Evolutionary conservation across 1,284 basidiomycete genomes (phyloP), one percentile per base, ranked within the genome.

Genomic region (Ceratobasidium theobromae): DNA sequence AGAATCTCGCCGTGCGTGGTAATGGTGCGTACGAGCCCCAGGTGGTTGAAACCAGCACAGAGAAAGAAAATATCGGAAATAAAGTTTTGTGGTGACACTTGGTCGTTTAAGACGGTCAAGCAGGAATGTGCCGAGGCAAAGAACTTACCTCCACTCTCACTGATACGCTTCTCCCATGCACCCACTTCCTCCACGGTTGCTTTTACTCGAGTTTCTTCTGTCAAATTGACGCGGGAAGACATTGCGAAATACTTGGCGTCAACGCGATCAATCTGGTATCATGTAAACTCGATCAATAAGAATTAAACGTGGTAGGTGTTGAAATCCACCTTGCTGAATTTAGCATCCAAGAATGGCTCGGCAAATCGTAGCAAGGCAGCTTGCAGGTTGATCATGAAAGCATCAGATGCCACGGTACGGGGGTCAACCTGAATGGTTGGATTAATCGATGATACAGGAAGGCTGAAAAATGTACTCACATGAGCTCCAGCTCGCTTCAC

Each of bases 31-130:
- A 89, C 81, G 67, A 91, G 84, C 1, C 94, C 95, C 65, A 93
- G 88, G 75, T 97, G 94, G 68, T 89, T 88, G 79, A 89, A 88
- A 0, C 92, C 87, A 67, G 91, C 83, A 8, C 88, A 82, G 40
- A 98, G 80, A 79, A 91, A 98, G 79, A 97, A 99, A 11, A 97
- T 85, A 64, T 98, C 90, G 1, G 95, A 95, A 71, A 99, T 95
- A 77, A 99, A 99, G 76, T 97, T 98, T 1, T 90, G 83, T 4
- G 83, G 69, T 45, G 74, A 68, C 72, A 71, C 16, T 53, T 40
- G 12, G 27, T 27, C 21, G 45, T 14, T 6, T n/a, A 23, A 21
- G 43, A 32, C 14, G 1, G 16, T 40, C 9, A 4, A 5, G 25
- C 16, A 4, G 27, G 27, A 48, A 25, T 41, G 11, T 43, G 43